Conservation (phyloP, 1,284 basidiomycete species). For the Tylopilus orsonianus region DNA sequence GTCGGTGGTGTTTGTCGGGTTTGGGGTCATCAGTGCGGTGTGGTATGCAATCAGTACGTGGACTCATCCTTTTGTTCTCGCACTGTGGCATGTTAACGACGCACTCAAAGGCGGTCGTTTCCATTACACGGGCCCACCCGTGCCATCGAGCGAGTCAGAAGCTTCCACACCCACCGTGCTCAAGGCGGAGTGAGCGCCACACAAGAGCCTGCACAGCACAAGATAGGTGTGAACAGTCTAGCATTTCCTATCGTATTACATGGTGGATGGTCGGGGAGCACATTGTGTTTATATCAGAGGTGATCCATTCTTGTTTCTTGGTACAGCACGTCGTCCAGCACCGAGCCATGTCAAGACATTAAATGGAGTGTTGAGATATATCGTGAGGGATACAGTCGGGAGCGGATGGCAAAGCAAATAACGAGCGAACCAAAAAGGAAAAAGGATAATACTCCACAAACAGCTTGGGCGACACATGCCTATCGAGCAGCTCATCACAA, state of each 20-base stretch:
- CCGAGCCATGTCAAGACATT: constrained; percentile 8
- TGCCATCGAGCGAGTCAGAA: constrained; percentile 13
- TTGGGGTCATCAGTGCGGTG: constrained; percentile 49
- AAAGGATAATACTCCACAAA: not conserved
- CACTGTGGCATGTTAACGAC: too few species aligned
- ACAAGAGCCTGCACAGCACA: not conserved
- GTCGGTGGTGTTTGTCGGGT: constrained; percentile 62
- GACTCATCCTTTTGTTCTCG: not conserved
- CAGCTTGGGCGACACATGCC: constrained; percentile 9
- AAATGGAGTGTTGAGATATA: constrained; percentile 12
- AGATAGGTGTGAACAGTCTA: not conserved
- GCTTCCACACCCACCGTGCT: not conserved
- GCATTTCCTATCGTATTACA: not conserved
- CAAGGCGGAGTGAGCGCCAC: constrained; percentile 14
- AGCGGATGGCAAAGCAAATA: not conserved
- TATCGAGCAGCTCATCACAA: constrained; percentile 2
- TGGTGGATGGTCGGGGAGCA: not conserved
- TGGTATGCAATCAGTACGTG: constrained; percentile 59
- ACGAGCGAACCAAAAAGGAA: constrained; percentile 3
- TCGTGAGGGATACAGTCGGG: not conserved
- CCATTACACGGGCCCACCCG: constrained; percentile 42
- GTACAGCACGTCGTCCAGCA: not conserved
- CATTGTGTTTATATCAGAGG: not conserved
- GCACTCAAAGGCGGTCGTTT: constrained; percentile 13
- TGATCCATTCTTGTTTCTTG: not conserved